phyloP scores from a whole-genome alignment of 208 protist species.

The Trypanosoma vivax region DNA sequence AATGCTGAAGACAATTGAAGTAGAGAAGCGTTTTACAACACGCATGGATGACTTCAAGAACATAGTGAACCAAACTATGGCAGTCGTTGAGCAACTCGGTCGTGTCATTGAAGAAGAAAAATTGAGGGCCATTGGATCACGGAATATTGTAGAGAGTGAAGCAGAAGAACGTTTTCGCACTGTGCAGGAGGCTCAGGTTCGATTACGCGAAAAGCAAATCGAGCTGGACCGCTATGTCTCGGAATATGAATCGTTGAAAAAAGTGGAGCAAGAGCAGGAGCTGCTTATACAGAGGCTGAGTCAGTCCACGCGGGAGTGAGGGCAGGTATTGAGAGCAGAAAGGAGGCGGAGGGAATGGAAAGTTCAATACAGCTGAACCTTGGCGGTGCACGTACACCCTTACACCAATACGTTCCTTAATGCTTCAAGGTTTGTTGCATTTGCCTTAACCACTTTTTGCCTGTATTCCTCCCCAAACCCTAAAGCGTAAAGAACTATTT shows the following conservation, averaged over 20 bases:
- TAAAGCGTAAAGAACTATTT: too few relatives aligned
- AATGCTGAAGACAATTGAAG: slow-evolving; percentile 65
- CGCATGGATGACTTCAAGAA: slow-evolving; percentile 84
- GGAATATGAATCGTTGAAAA: slow-evolving; percentile 80
- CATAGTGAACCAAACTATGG: slow-evolving; percentile 77
- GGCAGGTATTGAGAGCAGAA: background rate
- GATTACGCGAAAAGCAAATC: slow-evolving; percentile 82
- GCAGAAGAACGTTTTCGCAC: slow-evolving; percentile 69
- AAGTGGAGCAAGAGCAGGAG: slow-evolving; percentile 81
- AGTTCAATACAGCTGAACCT: too few relatives aligned
- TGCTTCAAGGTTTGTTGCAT: too few relatives aligned
- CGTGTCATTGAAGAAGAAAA: slow-evolving; percentile 83
- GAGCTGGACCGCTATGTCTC: slow-evolving; percentile 86
- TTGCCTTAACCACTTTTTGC: too few relatives aligned
- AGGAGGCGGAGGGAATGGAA: slow-evolving; percentile 6
- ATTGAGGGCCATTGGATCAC: slow-evolving; percentile 76
- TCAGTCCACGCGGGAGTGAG: slow-evolving; percentile 42
- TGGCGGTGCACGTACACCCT: too few relatives aligned
- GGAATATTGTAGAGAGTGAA: slow-evolving; percentile 87
- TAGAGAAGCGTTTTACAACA: slow-evolving; percentile 56
- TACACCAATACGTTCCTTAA: too few relatives aligned
- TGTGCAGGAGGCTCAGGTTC: slow-evolving; percentile 75
- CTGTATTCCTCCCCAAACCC: too few relatives aligned
- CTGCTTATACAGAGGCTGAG: slow-evolving; percentile 73
- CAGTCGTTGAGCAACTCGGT: slow-evolving; percentile 66